Percentiles rank a stretch among this genome's conserved stretches.
Conservation (phyloP, 108 stramenopile genomes). For the Asterionellopsis glacialis region DNA sequence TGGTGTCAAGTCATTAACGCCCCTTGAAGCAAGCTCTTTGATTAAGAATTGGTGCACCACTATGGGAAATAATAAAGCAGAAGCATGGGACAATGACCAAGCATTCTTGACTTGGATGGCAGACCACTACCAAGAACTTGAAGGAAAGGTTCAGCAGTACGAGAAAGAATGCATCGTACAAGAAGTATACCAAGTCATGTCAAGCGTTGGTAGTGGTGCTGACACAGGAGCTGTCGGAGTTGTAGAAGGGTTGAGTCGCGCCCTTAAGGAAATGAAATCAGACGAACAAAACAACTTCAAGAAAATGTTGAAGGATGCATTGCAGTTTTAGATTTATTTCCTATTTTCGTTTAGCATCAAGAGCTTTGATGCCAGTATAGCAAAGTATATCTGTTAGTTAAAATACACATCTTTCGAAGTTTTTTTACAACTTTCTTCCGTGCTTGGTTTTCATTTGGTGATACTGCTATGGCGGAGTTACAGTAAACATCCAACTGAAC, state of each 20-base stretch:
- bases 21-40: slow-evolving; percentile 63
- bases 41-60: slow-evolving; percentile 81
- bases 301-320: not conserved
- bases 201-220: slow-evolving; percentile 81
- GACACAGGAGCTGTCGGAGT: slow-evolving; percentile 76
- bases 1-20: slow-evolving; percentile 56
- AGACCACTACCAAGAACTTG: slow-evolving; percentile 56
- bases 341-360: too few relatives aligned
- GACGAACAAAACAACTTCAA: slow-evolving; percentile 41
- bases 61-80: slow-evolving; percentile 48
- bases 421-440: too few relatives aligned
- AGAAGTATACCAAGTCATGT: slow-evolving; percentile 80
- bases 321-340: not conserved
- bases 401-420: too few relatives aligned
- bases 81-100: slow-evolving; percentile 78
- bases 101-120: slow-evolving; percentile 80
- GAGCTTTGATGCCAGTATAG: too few relatives aligned
- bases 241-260: slow-evolving; percentile 73
- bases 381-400: too few relatives aligned
- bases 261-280: slow-evolving; percentile 49
- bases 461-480: too few relatives aligned
- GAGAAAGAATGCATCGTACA: slow-evolving; percentile 70
- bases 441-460: too few relatives aligned
- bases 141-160: slow-evolving; percentile 65
- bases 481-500: too few relatives aligned